Conservation (phyloP, 148 eudicot species). For the Tetragonia tetragonoides region DNA sequence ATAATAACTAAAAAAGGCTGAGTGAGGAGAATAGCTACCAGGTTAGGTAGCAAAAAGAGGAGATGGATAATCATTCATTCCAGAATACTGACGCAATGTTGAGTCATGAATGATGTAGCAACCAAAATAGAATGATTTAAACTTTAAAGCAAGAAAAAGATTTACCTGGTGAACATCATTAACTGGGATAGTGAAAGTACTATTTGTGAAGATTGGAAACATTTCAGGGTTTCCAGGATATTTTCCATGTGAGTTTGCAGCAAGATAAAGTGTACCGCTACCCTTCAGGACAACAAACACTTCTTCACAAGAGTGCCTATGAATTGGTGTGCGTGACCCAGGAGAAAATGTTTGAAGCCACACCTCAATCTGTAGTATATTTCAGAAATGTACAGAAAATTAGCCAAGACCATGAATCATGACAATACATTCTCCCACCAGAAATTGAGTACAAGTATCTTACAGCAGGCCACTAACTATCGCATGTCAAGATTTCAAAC, state of each 20-base stretch:
- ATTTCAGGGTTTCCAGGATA: conserved; percentile 77
- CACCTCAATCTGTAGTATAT: conserved; percentile 61
- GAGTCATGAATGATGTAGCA: not conserved
- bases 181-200: conserved; percentile 75
- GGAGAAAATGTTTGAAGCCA: conserved; percentile 92
- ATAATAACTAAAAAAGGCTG: too few species aligned
- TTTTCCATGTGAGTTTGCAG: conserved; percentile 57
- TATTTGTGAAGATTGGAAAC: conserved; percentile 58
- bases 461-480: not conserved
- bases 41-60: too few species aligned
- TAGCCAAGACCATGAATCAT: not conserved
- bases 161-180: conserved; percentile 89
- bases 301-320: conserved; percentile 94
- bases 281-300: conserved; percentile 86
- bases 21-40: too few species aligned
- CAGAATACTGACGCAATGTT: too few species aligned
- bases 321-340: conserved; percentile 75
- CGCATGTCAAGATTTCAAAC: not conserved
- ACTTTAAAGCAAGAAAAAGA: not conserved
- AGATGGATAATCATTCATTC: too few species aligned
- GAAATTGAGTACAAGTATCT: not conserved
- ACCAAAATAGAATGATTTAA: not conserved
- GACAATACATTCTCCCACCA: not conserved
- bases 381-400: not conserved
- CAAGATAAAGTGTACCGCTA: conserved; percentile 73